Base-by-base conservation (phyloP, 495 filamentous ascomycete species). In the Hamigera avellanea region DNA sequence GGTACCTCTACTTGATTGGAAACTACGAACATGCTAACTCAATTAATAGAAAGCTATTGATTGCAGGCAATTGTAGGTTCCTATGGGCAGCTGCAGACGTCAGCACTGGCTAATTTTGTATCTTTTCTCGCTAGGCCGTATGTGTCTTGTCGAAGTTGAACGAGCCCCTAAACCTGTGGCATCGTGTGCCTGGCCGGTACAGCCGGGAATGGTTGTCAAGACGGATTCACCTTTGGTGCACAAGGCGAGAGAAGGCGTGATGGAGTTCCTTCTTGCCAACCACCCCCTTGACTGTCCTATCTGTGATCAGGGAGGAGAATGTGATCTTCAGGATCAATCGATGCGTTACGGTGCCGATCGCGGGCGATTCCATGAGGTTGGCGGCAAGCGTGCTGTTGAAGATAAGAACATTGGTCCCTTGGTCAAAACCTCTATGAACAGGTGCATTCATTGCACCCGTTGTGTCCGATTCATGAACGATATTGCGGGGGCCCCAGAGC, bases 361-460 rank as follows among this genome's bases (percentile, higher is more conserved):
- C 45, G 91, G 91, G 34, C 81, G 91, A 45, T 98, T 98, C 64
- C 91, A 98, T 59, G 91, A 98, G 65, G 65, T 85, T 44, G 76
- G 74, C 29, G 91, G 91, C 48, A 98, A 98, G 74, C 83, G 91
- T 59, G 91, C 85, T 4, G 86, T 95, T 19, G 91, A 98, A 67
- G 91, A 98, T 59, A 98, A 98, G 73, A 96, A 96, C 54, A 95
- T 98, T 46, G 91, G 91, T 6, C 91, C 91, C n/a, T 60, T 98
- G 39, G 80, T 98, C 57, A 98, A 98, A 71, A 98, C 91, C 12
- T 96, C 93, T n/a, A 98, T 98, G 91, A 98, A 96, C 67, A 72
- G 91, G 53, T 98, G 91, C 66, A 98, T 98, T 54, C 91, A 98
- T 65, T 98, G 91, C 67, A 96, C 91, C 46, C 77, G 91, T 52